Evolutionary conservation across 805 yeast genomes (phyloP).

Genomic region (Lipomyces sp.): DNA sequence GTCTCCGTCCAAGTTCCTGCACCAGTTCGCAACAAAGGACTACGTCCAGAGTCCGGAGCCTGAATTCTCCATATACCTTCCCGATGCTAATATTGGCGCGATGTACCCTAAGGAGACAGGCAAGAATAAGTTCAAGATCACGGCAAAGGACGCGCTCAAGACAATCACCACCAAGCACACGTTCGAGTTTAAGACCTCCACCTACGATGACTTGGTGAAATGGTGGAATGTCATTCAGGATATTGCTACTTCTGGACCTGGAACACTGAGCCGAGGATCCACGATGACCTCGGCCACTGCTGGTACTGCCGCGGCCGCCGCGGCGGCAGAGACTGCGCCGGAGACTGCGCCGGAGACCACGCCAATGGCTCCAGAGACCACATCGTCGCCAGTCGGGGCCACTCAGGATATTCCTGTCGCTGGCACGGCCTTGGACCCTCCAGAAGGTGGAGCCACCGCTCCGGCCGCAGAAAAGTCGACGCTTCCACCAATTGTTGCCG

Average conservation of each 20-base stretch:
- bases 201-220: conserved; percentile 52
- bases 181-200: conserved; percentile 51
- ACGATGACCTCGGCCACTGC: conserved; percentile 16
- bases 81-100: conserved; percentile 52
- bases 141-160: conserved; percentile 52
- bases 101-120: conserved; percentile 45
- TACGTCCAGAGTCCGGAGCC: conserved; percentile 53
- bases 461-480: no score
- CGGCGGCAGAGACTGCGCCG: not conserved
- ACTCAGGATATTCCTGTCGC: conserved; percentile 6
- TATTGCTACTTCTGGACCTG: conserved; percentile 24
- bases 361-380: conserved; percentile 2
- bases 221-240: conserved; percentile 53
- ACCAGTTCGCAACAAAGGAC: conserved; percentile 55
- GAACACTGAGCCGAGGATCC: conserved; percentile 13
- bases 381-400: conserved; percentile 11
- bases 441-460: not conserved
- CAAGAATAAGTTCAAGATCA: conserved; percentile 50
- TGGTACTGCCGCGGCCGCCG: conserved; percentile 7
- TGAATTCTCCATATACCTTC: conserved; percentile 53
- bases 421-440: not conserved
- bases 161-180: conserved; percentile 45
- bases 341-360: not conserved
- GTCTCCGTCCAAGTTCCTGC: conserved; percentile 52
- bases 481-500: conserved; percentile 1